These are phyloP conservation scores for Willaertia magna DNA, from an alignment of 208 protist species.

Conservation along the genomic window DNA sequence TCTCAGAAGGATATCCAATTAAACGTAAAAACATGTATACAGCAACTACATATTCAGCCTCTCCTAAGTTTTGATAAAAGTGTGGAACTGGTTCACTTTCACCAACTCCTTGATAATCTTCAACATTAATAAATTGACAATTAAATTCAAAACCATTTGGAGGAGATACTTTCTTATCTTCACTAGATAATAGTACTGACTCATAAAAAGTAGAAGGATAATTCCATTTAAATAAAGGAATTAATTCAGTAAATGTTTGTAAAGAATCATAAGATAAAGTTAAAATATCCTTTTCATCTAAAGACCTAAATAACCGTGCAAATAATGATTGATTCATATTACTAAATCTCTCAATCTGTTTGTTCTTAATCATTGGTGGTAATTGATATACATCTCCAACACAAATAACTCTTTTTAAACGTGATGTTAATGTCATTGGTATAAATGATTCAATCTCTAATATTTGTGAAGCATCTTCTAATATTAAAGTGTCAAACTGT, in stretches of 20 bases:
- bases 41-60: constrained; percentile 60
- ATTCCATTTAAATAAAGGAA: constrained; percentile 48
- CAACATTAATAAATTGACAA: constrained; percentile 65
- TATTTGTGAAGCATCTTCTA: constrained; percentile 73
- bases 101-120: constrained; percentile 40
- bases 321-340: constrained; percentile 68
- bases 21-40: constrained; percentile 63
- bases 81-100: constrained; percentile 25
- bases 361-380: constrained; percentile 67
- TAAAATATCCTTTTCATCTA: neutral
- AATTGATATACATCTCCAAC: constrained; percentile 76
- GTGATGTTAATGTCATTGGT: constrained; percentile 48
- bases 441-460: constrained; percentile 79
- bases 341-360: constrained; percentile 49
- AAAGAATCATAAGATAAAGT: neutral
- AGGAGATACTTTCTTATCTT: neutral
- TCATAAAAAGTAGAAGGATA: constrained; percentile 40
- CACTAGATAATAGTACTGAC: neutral
- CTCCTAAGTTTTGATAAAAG: constrained; percentile 67
- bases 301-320: constrained; percentile 41
- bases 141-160: constrained; percentile 29
- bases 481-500: constrained; percentile 68
- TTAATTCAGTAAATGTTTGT: constrained; percentile 23
- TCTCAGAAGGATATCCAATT: constrained; percentile 38
- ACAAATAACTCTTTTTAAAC: constrained; percentile 59